Base-by-base conservation (phyloP, 371 early-diverging fungal species). In the Funneliformis caledonium region DNA sequence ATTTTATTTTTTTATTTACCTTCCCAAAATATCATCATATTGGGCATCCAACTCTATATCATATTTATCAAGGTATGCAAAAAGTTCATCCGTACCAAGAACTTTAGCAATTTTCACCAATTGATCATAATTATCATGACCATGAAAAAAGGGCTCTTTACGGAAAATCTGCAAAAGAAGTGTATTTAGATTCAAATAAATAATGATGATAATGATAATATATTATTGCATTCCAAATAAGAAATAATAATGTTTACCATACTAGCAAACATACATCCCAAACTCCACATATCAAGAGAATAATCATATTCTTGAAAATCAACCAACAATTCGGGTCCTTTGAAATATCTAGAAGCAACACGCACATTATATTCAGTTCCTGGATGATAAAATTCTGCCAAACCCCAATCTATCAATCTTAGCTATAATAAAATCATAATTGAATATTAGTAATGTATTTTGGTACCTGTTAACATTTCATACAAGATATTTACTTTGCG, bases 361-460 rank as follows among this genome's bases (percentile, higher is more conserved):
- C 99, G 92, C 48, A 99, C 99, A 83, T 98, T 99, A 89, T 99
- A 99, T 81, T 95, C 95, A 59, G 94, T 96, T 52, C 96, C 96
- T 43, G 99, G 98, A 82, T 99, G 98, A 89, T 99, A 99, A 83
- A 99, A 99, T 87, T 99, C 99, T 26, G 99, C 99, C 72, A 99
- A 89, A 47, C 99, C 99, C 99, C 99, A 99, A 89, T 99, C 99
- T 83, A 99, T 99, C 82, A 99, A 90, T 60, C 98, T 94, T 62
- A 98, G 86, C 93, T 95, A 84, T 19, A 82, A 79, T 70, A 33
- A 26, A 52, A 81, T 48, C 19, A 68, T 65, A 60, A 64, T 22
- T 6, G 4, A 72, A 82, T 86, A 87, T 75, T 86, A 75, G 48
- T 83, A 81, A 61, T 42, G 6, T 48, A 76, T 31, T 26, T 10